Percentiles rank a stretch among this genome's conserved stretches.
phyloP scores from a whole-genome alignment of 1,139 yeast species.

The Yamadazyma jaroonii region DNA sequence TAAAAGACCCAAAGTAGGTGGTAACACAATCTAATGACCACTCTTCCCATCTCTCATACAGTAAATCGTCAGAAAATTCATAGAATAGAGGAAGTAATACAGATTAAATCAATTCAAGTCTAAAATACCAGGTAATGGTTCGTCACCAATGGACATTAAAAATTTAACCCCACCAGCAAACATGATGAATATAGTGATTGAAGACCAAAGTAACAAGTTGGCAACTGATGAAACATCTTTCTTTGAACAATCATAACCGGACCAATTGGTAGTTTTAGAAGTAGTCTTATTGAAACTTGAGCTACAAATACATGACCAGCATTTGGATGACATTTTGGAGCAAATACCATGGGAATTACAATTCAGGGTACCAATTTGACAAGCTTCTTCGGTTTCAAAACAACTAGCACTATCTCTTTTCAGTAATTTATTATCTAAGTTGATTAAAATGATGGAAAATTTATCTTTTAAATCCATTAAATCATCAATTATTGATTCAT shows the following conservation, averaged over 20 bases:
- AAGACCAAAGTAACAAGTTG: slow-evolving; percentile 66
- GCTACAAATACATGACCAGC: slow-evolving; percentile 61
- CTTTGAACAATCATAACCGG: slow-evolving; percentile 65
- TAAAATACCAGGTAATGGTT: slow-evolving; percentile 67
- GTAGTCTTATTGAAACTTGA: slow-evolving; percentile 45
- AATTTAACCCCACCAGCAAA: slow-evolving; percentile 55
- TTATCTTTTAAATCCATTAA: slow-evolving; percentile 17
- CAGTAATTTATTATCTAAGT: slow-evolving; percentile 15
- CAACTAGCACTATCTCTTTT: slow-evolving; percentile 20
- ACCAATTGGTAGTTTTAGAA: slow-evolving; percentile 60
- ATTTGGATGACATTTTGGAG: slow-evolving; percentile 32
- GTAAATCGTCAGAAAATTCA: neutral
- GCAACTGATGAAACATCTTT: slow-evolving; percentile 63
- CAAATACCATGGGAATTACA: slow-evolving; percentile 70
- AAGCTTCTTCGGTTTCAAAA: slow-evolving; percentile 47
- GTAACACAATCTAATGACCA: no score
- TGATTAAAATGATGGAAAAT: slow-evolving; percentile 32
- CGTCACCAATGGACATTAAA: slow-evolving; percentile 51
- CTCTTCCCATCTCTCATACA: no score
- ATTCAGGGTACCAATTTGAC: slow-evolving; percentile 49
- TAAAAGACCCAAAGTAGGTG: no score
- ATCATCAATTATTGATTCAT: no score
- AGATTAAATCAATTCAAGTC: slow-evolving; percentile 28
- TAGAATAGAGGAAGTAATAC: no score
- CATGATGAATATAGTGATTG: slow-evolving; percentile 43